Base-by-base conservation (phyloP, 2,329 filamentous ascomycete genomes). In the Apiospora marii region DNA sequence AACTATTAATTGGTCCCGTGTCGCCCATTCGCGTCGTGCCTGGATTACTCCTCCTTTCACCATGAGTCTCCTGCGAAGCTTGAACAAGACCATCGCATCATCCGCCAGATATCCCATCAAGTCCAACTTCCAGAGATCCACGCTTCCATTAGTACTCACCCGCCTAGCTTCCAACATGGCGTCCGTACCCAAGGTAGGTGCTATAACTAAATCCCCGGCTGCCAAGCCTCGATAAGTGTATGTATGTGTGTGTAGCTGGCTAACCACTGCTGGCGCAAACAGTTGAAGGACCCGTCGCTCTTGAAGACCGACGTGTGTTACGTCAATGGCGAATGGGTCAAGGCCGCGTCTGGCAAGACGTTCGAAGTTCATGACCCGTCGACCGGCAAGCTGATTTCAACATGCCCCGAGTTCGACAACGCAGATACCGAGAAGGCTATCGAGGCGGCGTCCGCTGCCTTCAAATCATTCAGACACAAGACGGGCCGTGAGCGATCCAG, bases 321-420 rank as follows among this genome's bases (percentile, higher is more conserved):
- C 81, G 92, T 98, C 80, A 96, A 99, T 81, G 96, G 96, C 79
- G 89, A 97, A 88, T 99, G 95, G 94, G 90, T 97, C 74, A 88
- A 89, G 77, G 94, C 96, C 77, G 90, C 91, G 79, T 97, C 94
- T 0, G 94, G 94, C 80, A 92, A 97, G 88, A 98, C 94, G 67
- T 99, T 98, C 82, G 92, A 96, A 81, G 94, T 98, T 73, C 87
- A 90, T 75, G 92, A 99, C 82, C 96, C 96, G 12, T 92, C 94
- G 2, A 94, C 94, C 13, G 93, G 93, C 76, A 89, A 93, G 77
- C 83, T 93, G 51, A 95, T 98, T 77, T 95, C 94, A 72, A 93
- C 90, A 34, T 92, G 92, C 80, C 94, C 96, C 74, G 96, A 98
- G 80, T 96, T 96, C 87, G 89, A 92, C 78, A 87, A 87, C 74